These are phyloP conservation scores for Hypoxylon sp. DNA, from an alignment of 2,329 filamentous ascomycete species.

Conservation along the genomic window DNA sequence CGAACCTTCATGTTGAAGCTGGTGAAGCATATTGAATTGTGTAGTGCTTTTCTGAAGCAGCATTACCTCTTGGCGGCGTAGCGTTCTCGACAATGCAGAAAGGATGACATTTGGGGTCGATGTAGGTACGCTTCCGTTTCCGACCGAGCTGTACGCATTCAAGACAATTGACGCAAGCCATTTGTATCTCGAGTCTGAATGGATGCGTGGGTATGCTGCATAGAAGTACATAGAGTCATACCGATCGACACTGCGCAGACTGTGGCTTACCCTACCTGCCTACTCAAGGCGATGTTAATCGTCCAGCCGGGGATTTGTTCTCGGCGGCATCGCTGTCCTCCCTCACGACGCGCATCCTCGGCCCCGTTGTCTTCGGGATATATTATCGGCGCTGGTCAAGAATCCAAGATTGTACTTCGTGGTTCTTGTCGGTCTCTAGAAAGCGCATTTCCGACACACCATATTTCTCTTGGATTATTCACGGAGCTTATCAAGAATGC, in stretches of 20 bases:
- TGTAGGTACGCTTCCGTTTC: constrained; percentile 11
- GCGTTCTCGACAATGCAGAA: constrained; percentile 3
- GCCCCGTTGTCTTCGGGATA: constrained; percentile 17
- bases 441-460: constrained; percentile 6
- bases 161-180: constrained; percentile 6
- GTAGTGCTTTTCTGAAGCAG: constrained; percentile 10
- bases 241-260: constrained; percentile 15
- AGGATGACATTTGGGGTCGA: constrained; percentile 5
- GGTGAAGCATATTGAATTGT: constrained; percentile 10
- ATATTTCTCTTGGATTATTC: neutral
- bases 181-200: constrained; percentile 2
- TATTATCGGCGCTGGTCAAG: constrained; percentile 20
- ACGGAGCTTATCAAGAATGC: constrained; percentile 4
- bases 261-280: constrained; percentile 19
- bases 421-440: constrained; percentile 8
- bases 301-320: neutral
- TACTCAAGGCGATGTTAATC: constrained; percentile 3
- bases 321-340: constrained; percentile 13
- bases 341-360: constrained; percentile 14
- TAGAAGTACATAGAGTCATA: too few species aligned
- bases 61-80: constrained; percentile 14
- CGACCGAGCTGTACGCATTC: constrained; percentile 12
- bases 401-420: constrained; percentile 9
- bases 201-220: neutral
- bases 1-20: constrained; percentile 1